Base-by-base conservation (phyloP, 2,329 filamentous ascomycete species). In the Drechmeria coniospora region DNA sequence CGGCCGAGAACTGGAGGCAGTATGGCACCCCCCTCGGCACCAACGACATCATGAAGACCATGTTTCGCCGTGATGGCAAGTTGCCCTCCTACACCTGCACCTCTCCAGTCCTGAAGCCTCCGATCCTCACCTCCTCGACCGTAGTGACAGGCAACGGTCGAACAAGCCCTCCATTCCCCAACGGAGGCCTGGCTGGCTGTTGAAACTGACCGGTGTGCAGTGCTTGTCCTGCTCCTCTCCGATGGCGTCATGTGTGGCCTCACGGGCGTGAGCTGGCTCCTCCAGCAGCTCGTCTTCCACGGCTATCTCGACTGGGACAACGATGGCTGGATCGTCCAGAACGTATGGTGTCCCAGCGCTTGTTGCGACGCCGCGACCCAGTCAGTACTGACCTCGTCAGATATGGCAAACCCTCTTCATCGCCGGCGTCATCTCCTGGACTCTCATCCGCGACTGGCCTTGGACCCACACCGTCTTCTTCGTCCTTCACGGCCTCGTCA, bases 391-490 rank as follows among this genome's bases (percentile, higher is more conserved):
- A 9, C 27, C 10, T 15, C 6, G 4, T 11, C 26, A 71, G 66
- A 36, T 77, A 2, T 86, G 79, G 79, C 75, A 87, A 53, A 56
- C 61, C 0, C 35, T 59, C 10, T 84, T 76, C 40, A 63, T 83
- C 8, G 61, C 56, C 4, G 59, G 59, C 7, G 65, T 77, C 4
- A 56, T 84, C 5, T 67, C 64, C 28, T 69, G 78, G 56, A 76
- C 78, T 0, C 63, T 78, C 27, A 64, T 73, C 43, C 65, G 79
- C 4, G 69, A 82, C 27, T 87, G 79, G 80, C 76, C 79, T 1
- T 86, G 80, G 80, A 81, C 79, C 10, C 79, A 83, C 42, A 81
- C 77, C 2, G 74, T 83, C 12, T 83, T 79, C 47, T 79, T 81
- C 27, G 72, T 80, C 8, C 56, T 86, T 12, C 79, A 86, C 44